Evolutionary conservation across 2,329 filamentous ascomycete genomes (phyloP).

Genomic region (Trichoderma harzianum): DNA sequence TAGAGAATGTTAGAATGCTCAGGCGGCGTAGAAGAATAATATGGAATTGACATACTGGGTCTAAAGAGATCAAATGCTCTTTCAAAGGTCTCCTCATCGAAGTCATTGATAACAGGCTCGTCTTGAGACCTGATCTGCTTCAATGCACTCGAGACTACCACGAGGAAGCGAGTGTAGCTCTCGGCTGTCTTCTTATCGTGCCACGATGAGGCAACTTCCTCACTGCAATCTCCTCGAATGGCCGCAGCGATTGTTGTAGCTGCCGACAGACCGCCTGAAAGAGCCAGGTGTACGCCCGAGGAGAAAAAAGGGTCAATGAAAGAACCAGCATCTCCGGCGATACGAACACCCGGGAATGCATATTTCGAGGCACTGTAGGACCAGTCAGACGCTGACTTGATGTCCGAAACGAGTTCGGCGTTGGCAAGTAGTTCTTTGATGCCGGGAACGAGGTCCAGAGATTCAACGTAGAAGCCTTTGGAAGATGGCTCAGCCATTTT

Average conservation of each 20-base stretch:
- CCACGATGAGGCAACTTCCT: conserved; percentile 38
- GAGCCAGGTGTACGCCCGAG: conserved; percentile 46
- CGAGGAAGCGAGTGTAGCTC: conserved; percentile 46
- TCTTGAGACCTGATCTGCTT: conserved; percentile 41
- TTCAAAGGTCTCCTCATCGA: conserved; percentile 42
- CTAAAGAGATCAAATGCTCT: conserved; percentile 40
- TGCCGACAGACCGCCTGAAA: conserved; percentile 42
- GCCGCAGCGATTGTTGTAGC: conserved; percentile 42
- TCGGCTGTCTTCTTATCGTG: conserved; percentile 44
- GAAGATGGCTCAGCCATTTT: conserved; percentile 15
- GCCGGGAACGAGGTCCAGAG: conserved; percentile 32
- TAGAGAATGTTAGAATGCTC: neutral
- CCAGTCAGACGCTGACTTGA: conserved; percentile 45
- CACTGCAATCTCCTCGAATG: conserved; percentile 36
- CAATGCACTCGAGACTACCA: conserved; percentile 25
- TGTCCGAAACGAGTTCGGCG: conserved; percentile 32
- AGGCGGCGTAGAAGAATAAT: neutral
- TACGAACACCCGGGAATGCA: conserved; percentile 37
- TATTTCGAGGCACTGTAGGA: conserved; percentile 46
- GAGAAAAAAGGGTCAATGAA: conserved; percentile 51
- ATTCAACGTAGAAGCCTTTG: conserved; percentile 34
- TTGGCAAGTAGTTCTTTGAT: conserved; percentile 30
- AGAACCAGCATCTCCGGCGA: conserved; percentile 45
- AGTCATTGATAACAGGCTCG: conserved; percentile 39
- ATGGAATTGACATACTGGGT: conserved; percentile 18